Conservation (phyloP, 257 asterid genomes). For the Gynochthodes officinalis region DNA sequence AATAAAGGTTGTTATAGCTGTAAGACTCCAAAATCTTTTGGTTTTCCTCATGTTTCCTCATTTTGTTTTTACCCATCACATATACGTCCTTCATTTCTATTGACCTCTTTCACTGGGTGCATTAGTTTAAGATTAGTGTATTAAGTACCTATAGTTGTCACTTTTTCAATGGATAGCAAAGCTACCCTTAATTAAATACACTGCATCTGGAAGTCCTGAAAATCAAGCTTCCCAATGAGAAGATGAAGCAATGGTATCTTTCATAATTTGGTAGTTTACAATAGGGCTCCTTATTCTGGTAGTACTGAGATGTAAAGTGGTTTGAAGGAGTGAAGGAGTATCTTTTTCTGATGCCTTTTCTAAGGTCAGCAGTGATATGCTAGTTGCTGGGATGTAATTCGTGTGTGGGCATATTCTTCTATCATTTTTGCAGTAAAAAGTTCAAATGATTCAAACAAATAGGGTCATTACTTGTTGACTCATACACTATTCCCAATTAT, state of each 20-base stretch:
- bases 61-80: not conserved
- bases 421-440: not conserved
- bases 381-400: not conserved
- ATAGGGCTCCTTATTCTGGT: not conserved
- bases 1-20: conserved; percentile 72
- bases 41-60: not conserved
- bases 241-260: not conserved
- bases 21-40: conserved; percentile 39
- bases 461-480: not conserved
- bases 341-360: not conserved
- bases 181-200: not conserved
- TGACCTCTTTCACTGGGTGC: not conserved
- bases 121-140: not conserved
- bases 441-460: not conserved
- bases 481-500: not conserved
- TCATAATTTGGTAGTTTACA: not conserved
- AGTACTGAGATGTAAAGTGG: not conserved
- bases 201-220: not conserved
- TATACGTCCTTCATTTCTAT: not conserved
- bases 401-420: not conserved
- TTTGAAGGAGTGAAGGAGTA: not conserved
- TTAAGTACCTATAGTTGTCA: not conserved
- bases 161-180: not conserved
- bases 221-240: not conserved
- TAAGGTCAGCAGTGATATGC: not conserved